Base-by-base conservation (phyloP, 2,329 filamentous ascomycete genomes). In the Penicillium palitans region DNA sequence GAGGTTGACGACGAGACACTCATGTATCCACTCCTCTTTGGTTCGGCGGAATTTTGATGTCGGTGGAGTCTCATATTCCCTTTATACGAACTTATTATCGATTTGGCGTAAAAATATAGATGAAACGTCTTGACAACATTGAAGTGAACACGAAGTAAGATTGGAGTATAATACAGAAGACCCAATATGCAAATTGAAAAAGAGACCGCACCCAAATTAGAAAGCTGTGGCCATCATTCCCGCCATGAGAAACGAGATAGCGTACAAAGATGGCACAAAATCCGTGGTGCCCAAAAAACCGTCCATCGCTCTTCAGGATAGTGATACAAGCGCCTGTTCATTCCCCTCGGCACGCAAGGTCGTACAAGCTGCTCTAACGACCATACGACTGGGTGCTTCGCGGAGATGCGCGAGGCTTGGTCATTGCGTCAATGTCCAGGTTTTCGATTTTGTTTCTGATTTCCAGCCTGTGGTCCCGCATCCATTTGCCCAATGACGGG, bases 401-500 rank as follows among this genome's bases (percentile, higher is more conserved):
- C 15, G 3, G 29, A 41, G 37, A 25, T 2, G 2, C 66, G 33
- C 68, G 71, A 60, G 72, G 72, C 61, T 70, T 74, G 51, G 72
- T 74, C 51, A 63, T 27, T n/a, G 67, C 55, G 57, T 68, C 68
- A 60, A 75, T 73, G 55, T 74, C 71, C 55, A 70, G 66, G 45
- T 70, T 71, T 50, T 72, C 65, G 24, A 72, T 76, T 64, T 77
- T 74, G 46, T 76, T 71, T 58, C 75, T 62, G 40, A 75, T 66
- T 58, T 75, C 69, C 53, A 48, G 70, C 68, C 59, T 74, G 31
- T 48, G 46, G 46, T 48, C 65, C 55, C 80, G 78, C 50, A 76
- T 74, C 65, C 79, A 77, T 47, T 47, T 76, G 75, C 31, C 75
- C 76, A 55, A 79, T 72, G 72, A 67, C 44, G 70, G 74, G 55